Conservation (phyloP, 164 flowering plant genomes). For the Pachysandra terminalis region DNA sequence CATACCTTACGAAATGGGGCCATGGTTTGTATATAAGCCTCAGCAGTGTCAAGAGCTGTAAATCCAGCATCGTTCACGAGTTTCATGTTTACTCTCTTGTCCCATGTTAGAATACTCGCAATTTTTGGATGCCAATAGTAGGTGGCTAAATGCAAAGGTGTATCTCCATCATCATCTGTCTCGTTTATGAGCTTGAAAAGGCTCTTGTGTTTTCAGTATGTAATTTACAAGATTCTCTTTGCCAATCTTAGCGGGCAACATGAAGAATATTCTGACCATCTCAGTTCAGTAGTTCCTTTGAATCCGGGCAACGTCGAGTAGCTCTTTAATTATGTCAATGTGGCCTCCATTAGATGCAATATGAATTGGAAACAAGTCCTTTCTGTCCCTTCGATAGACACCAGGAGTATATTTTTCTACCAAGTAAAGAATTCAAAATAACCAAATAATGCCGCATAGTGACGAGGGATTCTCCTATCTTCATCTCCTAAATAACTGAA, state of each 20-base stretch:
- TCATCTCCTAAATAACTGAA: not conserved
- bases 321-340: not conserved
- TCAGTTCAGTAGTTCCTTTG: constrained; percentile 1
- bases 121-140: not conserved
- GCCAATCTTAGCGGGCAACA: constrained; percentile 13
- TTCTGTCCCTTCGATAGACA: not conserved
- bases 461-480: constrained; percentile 10
- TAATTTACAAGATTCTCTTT: not conserved
- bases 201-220: not conserved
- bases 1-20: not conserved
- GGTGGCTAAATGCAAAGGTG: constrained; percentile 21
- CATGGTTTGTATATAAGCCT: not conserved
- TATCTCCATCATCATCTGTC: constrained; percentile 14
- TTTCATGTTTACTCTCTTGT: too few relatives aligned
- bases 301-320: constrained; percentile 6
- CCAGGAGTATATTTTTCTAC: not conserved
- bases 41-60: constrained; percentile 7
- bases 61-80: constrained; percentile 7
- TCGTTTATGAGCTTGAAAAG: constrained; percentile 10
- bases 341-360: constrained; percentile 9
- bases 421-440: not conserved
- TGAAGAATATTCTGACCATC: too few relatives aligned
- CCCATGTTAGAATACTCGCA: too few relatives aligned
- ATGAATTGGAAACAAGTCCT: constrained; percentile 5
- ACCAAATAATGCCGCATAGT: constrained; percentile 1